Base-by-base conservation (phyloP, 139 green algal species). In the Mesotaenium endlicherianum region DNA sequence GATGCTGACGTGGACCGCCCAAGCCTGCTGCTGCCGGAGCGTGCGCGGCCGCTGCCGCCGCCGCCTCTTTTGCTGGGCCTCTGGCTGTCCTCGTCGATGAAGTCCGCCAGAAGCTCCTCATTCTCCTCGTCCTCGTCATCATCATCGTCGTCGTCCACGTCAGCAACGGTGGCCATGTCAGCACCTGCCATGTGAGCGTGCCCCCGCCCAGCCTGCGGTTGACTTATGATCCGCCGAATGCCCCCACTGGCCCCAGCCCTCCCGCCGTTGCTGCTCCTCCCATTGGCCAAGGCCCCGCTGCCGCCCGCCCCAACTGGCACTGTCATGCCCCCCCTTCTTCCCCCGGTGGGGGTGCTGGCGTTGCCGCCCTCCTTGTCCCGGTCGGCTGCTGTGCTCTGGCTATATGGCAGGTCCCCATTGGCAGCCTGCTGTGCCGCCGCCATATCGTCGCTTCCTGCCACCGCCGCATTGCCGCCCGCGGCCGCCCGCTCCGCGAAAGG, bases 21-120 rank as follows among this genome's bases (percentile, higher is more conserved):
- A n/a, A n/a, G 38, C 11, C 64, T 74, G 31, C 64, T 50, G 5
- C 64, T 74, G 38, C 64, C 34, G 2, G 17, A 31, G 1, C 64
- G 31, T 34, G 64, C 64, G 31, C 30, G 36, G 36, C 57, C 16
- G 57, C 57, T 3, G 57, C 57, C 26, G 57, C 34, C 57, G 36
- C 26, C 57, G n/a, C 45, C 50, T 36, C 71, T 55, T 38, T 38
- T 38, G 11, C 60, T 72, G 5, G 77, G 71, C 67, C 60, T 84
- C 40, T 85, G 71, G 36, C 34, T 64, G 2, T 86, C 82, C 60
- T 88, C 82, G n/a, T 88, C 82, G 0, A 88, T 88, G 50, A 57
- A 88, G 45, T 88, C 82, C 14, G 82, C 82, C 82, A 86, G 67
- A 3, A 88, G 53, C 75, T 88, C 82, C 75, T 81, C 82, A 41